Base-by-base conservation (phyloP, 2,329 filamentous ascomycete genomes). In the Colletotrichum sp. region DNA sequence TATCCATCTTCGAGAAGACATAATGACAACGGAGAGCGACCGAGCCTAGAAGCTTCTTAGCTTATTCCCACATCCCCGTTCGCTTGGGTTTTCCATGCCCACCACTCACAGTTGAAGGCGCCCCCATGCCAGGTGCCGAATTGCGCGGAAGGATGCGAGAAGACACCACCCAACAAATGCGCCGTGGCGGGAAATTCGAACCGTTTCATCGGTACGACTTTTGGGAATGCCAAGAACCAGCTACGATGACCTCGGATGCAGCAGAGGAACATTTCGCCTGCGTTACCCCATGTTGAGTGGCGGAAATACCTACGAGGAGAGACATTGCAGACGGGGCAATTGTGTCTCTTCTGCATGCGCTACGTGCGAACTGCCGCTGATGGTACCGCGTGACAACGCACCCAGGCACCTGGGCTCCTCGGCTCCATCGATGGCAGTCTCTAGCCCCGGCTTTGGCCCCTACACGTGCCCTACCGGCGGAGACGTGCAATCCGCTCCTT, bases 381-480 rank as follows among this genome's bases (percentile, higher is more conserved):
- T 34, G 39, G 28, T 64, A 64, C 28, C 63, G 39, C 63, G 69
- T 68, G 73, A 76, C 39, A 55, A 49, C 39, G 32, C 57, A 57
- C n/a, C 6, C 57, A 24, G 34, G 28, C 63, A 63, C 18, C 36
- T 18, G n/a, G 55, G n/a, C 18, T n/a, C 18, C 39, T 6, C 5
- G 5, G 57, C 44, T 69, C 73, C 69, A 60, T 72, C 64, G n/a
- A 8, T 69, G 64, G 69, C 55, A 72, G 69, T 69, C 69, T 21
- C 15, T 60, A 71, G 44, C 69, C 55, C 44, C 63, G 36, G 28
- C 28, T 63, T 30, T 30, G 12, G 13, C 21, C 36, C 15, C 30
- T 30, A 39, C 26, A 44, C 57, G 16, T n/a, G 73, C 73, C 73
- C 73, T 76, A 73, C 70, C 57, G 30, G 73, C 69, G 73, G 69